Percentiles rank a stretch among this genome's conserved stretches.
Evolutionary conservation across 345 rosid species (phyloP).

Genomic region (Euphorbia pulcherrima): DNA sequence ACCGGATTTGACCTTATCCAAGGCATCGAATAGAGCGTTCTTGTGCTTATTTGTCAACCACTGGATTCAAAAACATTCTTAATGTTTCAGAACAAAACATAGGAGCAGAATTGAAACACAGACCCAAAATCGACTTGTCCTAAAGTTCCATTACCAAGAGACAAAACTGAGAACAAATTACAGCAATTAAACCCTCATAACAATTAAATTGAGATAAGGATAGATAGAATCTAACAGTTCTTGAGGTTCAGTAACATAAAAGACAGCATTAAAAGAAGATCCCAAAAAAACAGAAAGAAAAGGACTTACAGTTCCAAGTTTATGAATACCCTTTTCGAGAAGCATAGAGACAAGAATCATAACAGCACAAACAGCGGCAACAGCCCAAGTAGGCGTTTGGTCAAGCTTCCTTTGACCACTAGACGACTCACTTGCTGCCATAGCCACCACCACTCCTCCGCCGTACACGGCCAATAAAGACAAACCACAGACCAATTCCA

Average conservation of each 20-base stretch:
- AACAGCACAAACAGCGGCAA: constrained; percentile 60
- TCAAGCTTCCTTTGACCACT: constrained; percentile 58
- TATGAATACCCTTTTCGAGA: constrained; percentile 63
- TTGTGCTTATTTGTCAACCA: constrained; percentile 44
- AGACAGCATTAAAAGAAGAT: too few species aligned
- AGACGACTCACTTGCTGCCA: constrained; percentile 9
- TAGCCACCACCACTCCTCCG: constrained; percentile 6
- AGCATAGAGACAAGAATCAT: constrained; percentile 65
- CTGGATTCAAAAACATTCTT: constrained; percentile 27
- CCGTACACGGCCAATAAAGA: constrained; percentile 5
- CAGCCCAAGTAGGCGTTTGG: constrained; percentile 97
- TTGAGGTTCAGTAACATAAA: too few species aligned
- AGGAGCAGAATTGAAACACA: too few species aligned
- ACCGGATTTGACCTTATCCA: constrained; percentile 80
- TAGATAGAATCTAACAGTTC: neutral
- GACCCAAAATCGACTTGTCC: too few species aligned
- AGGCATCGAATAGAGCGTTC: constrained; percentile 74
- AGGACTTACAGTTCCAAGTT: constrained; percentile 57
- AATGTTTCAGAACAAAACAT: too few species aligned
- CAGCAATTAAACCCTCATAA: too few species aligned
- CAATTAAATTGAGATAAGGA: neutral
- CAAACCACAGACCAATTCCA: constrained; percentile 9
- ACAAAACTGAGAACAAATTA: too few species aligned
- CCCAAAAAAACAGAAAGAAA: neutral
- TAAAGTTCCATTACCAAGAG: too few species aligned